Conservation (phyloP, 139 green algal species). For the Coelastrella sp. region DNA sequence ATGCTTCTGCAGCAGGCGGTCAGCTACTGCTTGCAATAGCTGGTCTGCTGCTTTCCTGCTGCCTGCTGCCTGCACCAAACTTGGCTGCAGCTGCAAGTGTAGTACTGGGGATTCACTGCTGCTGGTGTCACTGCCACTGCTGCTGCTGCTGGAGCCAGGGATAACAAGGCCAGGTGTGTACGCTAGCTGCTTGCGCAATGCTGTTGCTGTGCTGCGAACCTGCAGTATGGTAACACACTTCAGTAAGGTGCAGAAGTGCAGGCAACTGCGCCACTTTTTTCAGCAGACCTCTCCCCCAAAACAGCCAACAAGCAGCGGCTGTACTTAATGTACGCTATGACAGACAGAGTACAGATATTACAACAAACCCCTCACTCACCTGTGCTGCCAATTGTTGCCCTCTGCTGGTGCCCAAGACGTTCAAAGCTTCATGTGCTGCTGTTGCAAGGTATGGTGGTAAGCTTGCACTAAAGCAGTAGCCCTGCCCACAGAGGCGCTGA, state of each 20-base stretch:
- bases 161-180: not conserved
- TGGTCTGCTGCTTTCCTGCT: constrained; percentile 23
- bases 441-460: constrained; percentile 95
- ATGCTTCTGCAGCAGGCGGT: constrained; percentile 23
- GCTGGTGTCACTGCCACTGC: constrained; percentile 5
- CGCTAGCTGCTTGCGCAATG: constrained; percentile 41
- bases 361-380: too few relatives aligned
- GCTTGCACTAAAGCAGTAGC: constrained; percentile 97
- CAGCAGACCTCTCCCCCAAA: too few relatives aligned
- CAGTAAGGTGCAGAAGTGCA: too few relatives aligned
- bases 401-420: not conserved
- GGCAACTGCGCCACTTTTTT: too few relatives aligned
- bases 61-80: constrained; percentile 7
- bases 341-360: too few relatives aligned
- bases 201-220: constrained; percentile 29
- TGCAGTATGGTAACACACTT: not conserved
- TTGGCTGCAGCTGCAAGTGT: constrained; percentile 15
- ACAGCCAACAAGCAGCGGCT: too few relatives aligned
- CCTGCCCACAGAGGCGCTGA: constrained; percentile 86
- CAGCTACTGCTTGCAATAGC: constrained; percentile 36
- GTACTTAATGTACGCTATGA: too few relatives aligned
- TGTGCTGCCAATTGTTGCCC: not conserved
- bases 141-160: constrained; percentile 34
- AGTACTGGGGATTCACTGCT: constrained; percentile 26
- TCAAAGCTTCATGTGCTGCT: constrained; percentile 53